Evolutionary conservation across 2,329 filamentous ascomycete genomes (phyloP).

Genomic region (Diatrype stigma): DNA sequence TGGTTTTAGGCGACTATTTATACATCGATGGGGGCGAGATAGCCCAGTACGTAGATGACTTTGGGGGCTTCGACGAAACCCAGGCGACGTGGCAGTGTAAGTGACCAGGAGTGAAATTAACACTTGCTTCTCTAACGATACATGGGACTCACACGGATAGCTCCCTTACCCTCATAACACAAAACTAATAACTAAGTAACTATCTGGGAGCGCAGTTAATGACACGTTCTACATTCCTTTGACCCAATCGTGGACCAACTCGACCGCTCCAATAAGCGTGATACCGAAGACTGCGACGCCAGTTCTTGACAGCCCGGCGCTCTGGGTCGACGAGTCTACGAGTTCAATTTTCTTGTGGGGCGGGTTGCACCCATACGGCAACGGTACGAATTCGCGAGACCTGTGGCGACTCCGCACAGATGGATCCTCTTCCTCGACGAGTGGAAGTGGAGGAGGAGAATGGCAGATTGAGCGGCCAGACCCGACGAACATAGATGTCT

Average conservation of each 20-base stretch:
- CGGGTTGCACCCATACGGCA: conserved; percentile 2
- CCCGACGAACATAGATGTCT: conserved; percentile 4
- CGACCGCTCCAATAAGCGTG: conserved; percentile 1
- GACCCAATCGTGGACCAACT: neutral
- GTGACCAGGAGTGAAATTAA: neutral
- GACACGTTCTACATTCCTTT: neutral
- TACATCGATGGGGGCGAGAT: neutral
- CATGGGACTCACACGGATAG: no score
- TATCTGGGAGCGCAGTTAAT: neutral
- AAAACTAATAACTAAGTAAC: neutral
- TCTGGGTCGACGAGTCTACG: conserved; percentile 1
- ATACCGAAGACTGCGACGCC: conserved; percentile 5
- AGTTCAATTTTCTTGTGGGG: conserved; percentile 6
- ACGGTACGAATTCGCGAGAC: neutral
- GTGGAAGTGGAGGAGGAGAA: neutral
- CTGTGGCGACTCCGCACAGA: conserved; percentile 2
- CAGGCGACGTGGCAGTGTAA: neutral
- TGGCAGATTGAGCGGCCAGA: conserved; percentile 1
- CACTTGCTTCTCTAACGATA: neutral
- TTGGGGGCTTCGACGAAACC: neutral
- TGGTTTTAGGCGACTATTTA: neutral
- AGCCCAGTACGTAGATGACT: neutral
- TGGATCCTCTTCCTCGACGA: neutral
- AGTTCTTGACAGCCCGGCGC: conserved; percentile 1
- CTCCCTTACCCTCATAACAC: neutral